Conservation (phyloP, 148 eudicot species). For the Limonium bicolor region DNA sequence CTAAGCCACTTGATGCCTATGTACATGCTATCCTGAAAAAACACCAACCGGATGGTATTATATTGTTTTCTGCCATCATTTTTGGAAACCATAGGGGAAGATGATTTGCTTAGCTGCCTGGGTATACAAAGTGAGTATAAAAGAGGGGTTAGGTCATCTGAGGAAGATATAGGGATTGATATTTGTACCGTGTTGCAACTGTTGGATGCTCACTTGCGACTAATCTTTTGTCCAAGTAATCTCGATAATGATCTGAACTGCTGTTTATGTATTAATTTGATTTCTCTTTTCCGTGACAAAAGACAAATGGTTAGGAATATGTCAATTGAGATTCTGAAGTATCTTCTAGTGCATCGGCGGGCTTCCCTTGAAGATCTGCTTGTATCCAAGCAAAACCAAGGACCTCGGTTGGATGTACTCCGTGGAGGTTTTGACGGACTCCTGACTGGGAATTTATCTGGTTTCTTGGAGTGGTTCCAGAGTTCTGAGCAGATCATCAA, state of each 20-base stretch:
- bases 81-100: conserved; percentile 68
- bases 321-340: conserved; percentile 80
- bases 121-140: conserved; percentile 43
- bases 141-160: conserved; percentile 20
- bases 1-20: conserved; percentile 79
- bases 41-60: conserved; percentile 71
- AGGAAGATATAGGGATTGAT: conserved; percentile 52
- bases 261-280: conserved; percentile 83
- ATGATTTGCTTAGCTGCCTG: conserved; percentile 47
- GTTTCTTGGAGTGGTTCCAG: conserved; percentile 75
- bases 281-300: conserved; percentile 64
- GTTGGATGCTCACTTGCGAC: conserved; percentile 72
- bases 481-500: conserved; percentile 57
- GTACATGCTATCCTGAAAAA: conserved; percentile 71
- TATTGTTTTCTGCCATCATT: conserved; percentile 88
- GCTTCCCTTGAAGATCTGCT: conserved; percentile 83
- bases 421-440: conserved; percentile 94
- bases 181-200: conserved; percentile 79
- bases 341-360: conserved; percentile 81
- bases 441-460: conserved; percentile 56
- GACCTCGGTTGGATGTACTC: conserved; percentile 57
- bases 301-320: conserved; percentile 46
- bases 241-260: conserved; percentile 71
- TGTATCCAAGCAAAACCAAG: conserved; percentile 71
- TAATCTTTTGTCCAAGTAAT: conserved; percentile 93